Conservation (phyloP, 306 rosid genomes). For the Castanea crenata region DNA sequence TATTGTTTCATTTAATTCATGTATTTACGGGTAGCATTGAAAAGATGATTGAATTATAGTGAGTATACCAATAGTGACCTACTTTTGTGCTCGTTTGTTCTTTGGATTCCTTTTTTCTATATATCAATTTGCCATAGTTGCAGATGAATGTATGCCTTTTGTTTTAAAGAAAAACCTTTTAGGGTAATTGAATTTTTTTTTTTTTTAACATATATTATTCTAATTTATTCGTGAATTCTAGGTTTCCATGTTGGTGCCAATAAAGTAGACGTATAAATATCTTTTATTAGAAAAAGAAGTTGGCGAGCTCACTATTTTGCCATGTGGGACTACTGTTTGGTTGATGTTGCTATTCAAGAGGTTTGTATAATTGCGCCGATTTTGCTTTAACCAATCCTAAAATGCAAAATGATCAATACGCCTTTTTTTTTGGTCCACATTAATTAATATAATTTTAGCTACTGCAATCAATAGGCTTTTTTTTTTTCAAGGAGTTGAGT, state of each 20-base stretch:
- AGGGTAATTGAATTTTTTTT: neutral
- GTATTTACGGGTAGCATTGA: too few relatives aligned
- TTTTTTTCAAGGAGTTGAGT: too few relatives aligned
- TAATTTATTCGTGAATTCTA: neutral
- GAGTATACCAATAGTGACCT: neutral
- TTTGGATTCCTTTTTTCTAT: neutral
- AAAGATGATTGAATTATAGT: constrained; percentile 13
- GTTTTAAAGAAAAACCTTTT: constrained; percentile 5
- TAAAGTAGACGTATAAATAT: neutral
- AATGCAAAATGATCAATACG: neutral
- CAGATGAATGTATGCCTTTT: too few relatives aligned
- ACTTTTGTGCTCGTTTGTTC: neutral
- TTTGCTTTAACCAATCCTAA: neutral
- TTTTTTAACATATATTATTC: neutral
- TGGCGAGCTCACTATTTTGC: constrained; percentile 18
- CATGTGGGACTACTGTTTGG: constrained; percentile 11
- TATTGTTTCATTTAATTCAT: too few relatives aligned
- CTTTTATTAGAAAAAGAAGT: neutral
- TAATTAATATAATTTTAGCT: too few relatives aligned
- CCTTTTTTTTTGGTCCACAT: too few relatives aligned
- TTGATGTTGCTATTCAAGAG: constrained; percentile 16
- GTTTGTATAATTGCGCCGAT: neutral
- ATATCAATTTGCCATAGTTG: too few relatives aligned
- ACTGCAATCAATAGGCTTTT: too few relatives aligned
- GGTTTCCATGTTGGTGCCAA: constrained; percentile 24